Base-by-base conservation (phyloP, 2,329 filamentous ascomycete genomes). In the Phyllosticta citribraziliensis region DNA sequence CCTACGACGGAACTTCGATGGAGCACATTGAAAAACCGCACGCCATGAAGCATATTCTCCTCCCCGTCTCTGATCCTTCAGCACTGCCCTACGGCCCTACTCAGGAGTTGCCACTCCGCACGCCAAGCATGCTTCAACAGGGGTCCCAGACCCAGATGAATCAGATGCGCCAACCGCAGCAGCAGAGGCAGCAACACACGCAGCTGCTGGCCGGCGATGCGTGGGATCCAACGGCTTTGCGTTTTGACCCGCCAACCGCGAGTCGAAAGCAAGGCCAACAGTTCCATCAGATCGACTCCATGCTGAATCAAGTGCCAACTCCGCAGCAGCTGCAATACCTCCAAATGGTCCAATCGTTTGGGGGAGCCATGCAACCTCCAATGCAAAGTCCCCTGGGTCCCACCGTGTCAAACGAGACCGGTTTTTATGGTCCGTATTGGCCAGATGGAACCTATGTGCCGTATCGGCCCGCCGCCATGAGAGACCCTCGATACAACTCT, bases 1-100 rank as follows among this genome's bases (percentile, higher is more conserved):
- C 91, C 11, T 97, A 96, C 70, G 92, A 97, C 79, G 91, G 89
- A 33, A 89, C 89, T 5, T 85, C 87, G 1, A 81, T 86, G 22
- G 88, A 91, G 69, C 84, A 87, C 67, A 84, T 82, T 10, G 84
- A 86, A 40, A 88, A 88, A 47, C 87, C 88, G 5, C 89, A 89
- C 47, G 87, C 89, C 1, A 79, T 85, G 55, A 97, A 97, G 75
- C 91, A 96, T 71, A 84, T 96, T 70, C 80, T 94, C 20, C 78
- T 96, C 27, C 86, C 89, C 2, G 80, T 82, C 35, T 75, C 81
- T 27, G 75, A 78, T 20, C 70, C 72, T 63, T 70, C 64, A 66
- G 66, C 30, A 24, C 33, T 63, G 55, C 62, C 60, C 1, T 73
- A 71, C 55, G 67, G 65, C 24, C 63, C 71, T 53, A 72, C 72